Evolutionary conservation across 305 asterid species (phyloP), one percentile per base, ranked within the genome.

Genomic region (Solanum hybrid): DNA sequence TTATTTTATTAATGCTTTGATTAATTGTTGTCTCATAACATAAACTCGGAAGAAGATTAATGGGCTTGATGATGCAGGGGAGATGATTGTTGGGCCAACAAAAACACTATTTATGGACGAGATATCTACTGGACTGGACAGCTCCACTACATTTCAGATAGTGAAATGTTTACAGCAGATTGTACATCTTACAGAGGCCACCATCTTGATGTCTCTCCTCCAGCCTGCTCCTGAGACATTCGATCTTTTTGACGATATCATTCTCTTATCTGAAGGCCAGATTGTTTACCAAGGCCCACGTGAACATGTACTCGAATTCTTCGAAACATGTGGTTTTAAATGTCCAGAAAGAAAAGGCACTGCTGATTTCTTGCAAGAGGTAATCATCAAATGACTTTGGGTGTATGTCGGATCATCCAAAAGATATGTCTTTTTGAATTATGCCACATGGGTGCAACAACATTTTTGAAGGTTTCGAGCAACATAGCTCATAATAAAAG

Each of bases 341-440:
- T 95, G 97, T 91, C 97, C 97, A 5, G 95, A 95, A 67, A 95
- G 96, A 77, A 95, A 95, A 76, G 97, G 96, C 71, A 93, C 93
- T 61, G 96, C 97, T 29, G 97, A 95, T 90, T 95, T 95, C 92
- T 88, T 95, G 88, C 97, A 95, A 91, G 97, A 95, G 96, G 97
- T 94, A 95, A 18, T 83, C 26, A 83, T 83, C 74, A 83, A 46
- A 71, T 67, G 74, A 67, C 29, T 67, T 67, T 67, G 74, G 29
- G 6, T 67, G 5, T 20, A 24, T 64, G 74, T n/a, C 31, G 12
- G 26, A 61, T 61, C 73, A 61, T 35, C 51, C 51, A 78, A 77
- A 34, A 31, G 16, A 5, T 9, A 11, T 24, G 22, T 75, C 3
- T 79, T 36, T 37, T 6, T 37, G 35, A 12, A 81, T 10, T 81